Evolutionary conservation across 2,329 filamentous ascomycete species (phyloP), one percentile per base, ranked within the genome.

Genomic region (Trichophyton rubrum): DNA sequence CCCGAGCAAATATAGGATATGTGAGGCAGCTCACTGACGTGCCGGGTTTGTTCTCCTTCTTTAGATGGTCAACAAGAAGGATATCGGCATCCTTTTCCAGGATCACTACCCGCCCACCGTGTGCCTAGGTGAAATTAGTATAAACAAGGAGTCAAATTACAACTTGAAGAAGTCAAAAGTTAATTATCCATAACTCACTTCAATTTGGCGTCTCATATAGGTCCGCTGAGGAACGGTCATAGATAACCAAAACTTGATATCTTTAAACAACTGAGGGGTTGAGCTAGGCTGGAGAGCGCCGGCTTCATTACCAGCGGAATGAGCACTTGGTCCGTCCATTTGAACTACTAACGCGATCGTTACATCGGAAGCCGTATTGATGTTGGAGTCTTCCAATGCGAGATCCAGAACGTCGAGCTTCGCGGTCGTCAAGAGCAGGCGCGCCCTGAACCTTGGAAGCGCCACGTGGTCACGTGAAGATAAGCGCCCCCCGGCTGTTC

Each of bases 241-340:
- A 22, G 80, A 77, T 43, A 86, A 68, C 78, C 82, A 86, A 71
- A 86, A 85, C 53, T 74, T 80, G 61, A 75, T 74, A 51, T 79
- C 78, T 13, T 74, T 66, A 64, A 86, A 86, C 8, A 86, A 13
- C 11, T 3, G 3, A 3, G 33, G 68, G 2, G 20, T 3, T 6
- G 13, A 17, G 15, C 27, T 13, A 33, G 13, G 2, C 5, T 13
- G 49, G 30, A 24, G 3, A 24, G 40, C 20, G 17, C 24, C 55
- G 17, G 33, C 17, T 9, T 30, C 49, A 13, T 7, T 15, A 15
- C 22, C 5, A 13, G 9, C 27, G 13, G 7, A 1, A 7, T 8
- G 33, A 5, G 6, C 20, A 30, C n/a, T 57, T 40, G 33, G 13
- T 56, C 30, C 22, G 7, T 20, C 30, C 55, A 22, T 30, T 53